Evolutionary conservation across 2,329 filamentous ascomycete genomes (phyloP), one percentile per base, ranked within the genome.

Genomic region (Claviceps lovelessii): DNA sequence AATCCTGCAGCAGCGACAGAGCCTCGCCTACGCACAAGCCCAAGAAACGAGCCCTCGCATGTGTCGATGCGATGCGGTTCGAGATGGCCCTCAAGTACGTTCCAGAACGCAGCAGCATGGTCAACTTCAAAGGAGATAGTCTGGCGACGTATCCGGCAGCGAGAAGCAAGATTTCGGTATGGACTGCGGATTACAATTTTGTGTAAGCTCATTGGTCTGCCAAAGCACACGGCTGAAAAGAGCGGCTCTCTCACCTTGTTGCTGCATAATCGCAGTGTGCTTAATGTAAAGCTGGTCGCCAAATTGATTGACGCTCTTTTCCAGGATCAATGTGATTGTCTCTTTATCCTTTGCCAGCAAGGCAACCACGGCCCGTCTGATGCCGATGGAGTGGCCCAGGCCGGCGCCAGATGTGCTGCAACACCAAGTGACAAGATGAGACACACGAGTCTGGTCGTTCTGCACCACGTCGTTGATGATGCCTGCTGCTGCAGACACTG

Each of bases 11-110:
- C 2, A 72, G 66, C 1, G 82, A 85, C 0, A 85, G 68, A 0
- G 84, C 81, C 60, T 89, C 89, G 5, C 88, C 93, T 37, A 95
- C 83, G 2, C 87, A 76, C 82, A 98, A 94, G 0, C 93, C 93
- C 0, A 98, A 75, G 60, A 95, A 88, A 19, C 90, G 81, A 17
- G 87, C 84, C 59, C 84, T 79, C 7, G 74, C 74, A 45, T 93
- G 90, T 4, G 89, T 84, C 17, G 89, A 80, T 13, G 83, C 81
- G 7, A 98, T 79, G 29, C 90, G 81, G 65, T 94, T 95, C 0
- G 93, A 96, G 39, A 96, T 83, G 7, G 84, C 79, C 58, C 80
- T 84, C 51, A 95, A 75, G 63, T 95, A 94, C 1, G 76, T 65
- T 19, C 84, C 79, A 1, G 88, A 88, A 53, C 86, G 83, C 53